phyloP scores from a whole-genome alignment of 2,329 filamentous ascomycete species.

The Exophiala sp. region DNA sequence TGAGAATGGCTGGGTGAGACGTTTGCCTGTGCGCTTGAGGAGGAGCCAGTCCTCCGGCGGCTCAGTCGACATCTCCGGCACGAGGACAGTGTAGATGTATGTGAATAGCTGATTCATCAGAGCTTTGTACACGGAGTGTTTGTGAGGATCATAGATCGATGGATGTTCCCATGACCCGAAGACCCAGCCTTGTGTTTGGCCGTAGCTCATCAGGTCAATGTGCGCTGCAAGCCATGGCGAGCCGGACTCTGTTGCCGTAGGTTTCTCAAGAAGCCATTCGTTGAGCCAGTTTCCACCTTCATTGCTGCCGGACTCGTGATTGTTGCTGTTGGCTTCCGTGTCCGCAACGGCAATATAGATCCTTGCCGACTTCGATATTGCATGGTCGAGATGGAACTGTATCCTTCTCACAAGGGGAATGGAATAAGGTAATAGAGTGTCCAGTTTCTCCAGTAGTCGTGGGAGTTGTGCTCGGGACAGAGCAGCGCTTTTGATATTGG shows the following conservation, averaged over 20 bases:
- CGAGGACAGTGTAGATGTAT: conserved; percentile 14
- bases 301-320: not conserved
- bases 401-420: conserved; percentile 38
- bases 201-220: conserved; percentile 38
- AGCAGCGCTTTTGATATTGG: not conserved
- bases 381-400: conserved; percentile 36
- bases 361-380: conserved; percentile 31
- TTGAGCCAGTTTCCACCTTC: not conserved
- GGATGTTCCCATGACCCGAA: conserved; percentile 41
- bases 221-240: conserved; percentile 38
- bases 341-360: conserved; percentile 15
- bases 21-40: conserved; percentile 23
- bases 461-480: conserved; percentile 7
- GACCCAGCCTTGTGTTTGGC: conserved; percentile 41
- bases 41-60: conserved; percentile 21
- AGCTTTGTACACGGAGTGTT: conserved; percentile 1
- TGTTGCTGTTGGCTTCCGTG: not conserved
- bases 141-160: not conserved
- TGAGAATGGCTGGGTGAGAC: conserved; percentile 24
- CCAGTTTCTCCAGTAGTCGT: conserved; percentile 25
- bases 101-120: conserved; percentile 19
- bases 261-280: not conserved
- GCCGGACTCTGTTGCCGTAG: not conserved
- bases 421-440: conserved; percentile 37
- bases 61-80: conserved; percentile 11